Evolutionary conservation across 2,329 filamentous ascomycete species (phyloP).

Genomic region (Colletotrichum sp.): DNA sequence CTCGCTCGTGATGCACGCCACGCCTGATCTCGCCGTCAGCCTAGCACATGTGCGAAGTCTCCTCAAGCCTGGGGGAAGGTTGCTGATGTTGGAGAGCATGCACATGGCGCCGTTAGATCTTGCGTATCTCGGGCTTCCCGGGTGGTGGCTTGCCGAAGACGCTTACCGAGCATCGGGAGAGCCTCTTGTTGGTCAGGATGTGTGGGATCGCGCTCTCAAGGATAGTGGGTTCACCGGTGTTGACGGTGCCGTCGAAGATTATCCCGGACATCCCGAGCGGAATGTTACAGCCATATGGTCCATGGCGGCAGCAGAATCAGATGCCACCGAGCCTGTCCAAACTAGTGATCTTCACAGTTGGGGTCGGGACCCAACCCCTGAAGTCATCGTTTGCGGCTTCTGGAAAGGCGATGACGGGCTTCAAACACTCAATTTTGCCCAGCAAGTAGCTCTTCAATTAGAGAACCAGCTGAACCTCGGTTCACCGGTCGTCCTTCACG

Average conservation of each 20-base stretch:
- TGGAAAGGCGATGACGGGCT: neutral
- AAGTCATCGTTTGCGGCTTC: neutral
- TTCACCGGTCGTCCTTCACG: neutral
- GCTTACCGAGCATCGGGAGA: slow-evolving; percentile 28
- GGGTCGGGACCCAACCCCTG: neutral
- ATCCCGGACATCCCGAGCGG: neutral
- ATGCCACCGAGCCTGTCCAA: neutral
- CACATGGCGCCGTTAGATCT: slow-evolving; percentile 21
- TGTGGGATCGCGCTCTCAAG: slow-evolving; percentile 30
- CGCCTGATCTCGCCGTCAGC: slow-evolving; percentile 22
- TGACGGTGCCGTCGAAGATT: neutral
- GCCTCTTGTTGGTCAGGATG: slow-evolving; percentile 26
- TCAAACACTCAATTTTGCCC: neutral
- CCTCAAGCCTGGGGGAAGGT: slow-evolving; percentile 33
- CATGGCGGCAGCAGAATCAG: neutral
- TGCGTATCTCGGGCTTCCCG: slow-evolving; percentile 30
- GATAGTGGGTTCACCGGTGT: slow-evolving; percentile 26
- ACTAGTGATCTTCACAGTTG: neutral
- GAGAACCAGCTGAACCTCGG: neutral
- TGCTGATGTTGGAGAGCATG: slow-evolving; percentile 15
- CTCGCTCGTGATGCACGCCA: slow-evolving; percentile 32
- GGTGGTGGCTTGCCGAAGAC: slow-evolving; percentile 38
- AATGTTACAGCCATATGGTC: neutral
- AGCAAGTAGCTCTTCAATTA: neutral
- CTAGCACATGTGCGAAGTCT: slow-evolving; percentile 27